Percentiles rank a stretch among this genome's conserved stretches.
Evolutionary conservation across 352 stramenopile genomes (phyloP).

Genomic region (Halophytophthora polymorphica): DNA sequence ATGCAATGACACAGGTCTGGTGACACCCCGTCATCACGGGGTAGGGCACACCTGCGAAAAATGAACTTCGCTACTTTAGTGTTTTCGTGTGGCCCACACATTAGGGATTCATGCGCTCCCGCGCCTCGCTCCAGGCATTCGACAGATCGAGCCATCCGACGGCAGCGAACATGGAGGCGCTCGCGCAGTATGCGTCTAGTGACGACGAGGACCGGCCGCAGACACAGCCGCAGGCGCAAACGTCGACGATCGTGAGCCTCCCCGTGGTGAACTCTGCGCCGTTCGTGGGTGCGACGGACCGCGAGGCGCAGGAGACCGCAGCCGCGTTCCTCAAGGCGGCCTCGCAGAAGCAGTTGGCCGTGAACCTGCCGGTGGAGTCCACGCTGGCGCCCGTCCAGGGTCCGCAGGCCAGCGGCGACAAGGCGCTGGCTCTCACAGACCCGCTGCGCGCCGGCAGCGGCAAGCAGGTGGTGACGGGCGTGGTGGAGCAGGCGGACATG

Average conservation of each 20-base stretch:
- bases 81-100: too few relatives aligned
- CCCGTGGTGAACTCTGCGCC: conserved; percentile 58
- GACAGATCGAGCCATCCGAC: neutral
- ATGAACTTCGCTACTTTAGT: too few relatives aligned
- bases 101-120: too few relatives aligned
- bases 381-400: conserved; percentile 57
- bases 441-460: conserved; percentile 43
- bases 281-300: conserved; percentile 27
- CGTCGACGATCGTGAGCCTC: conserved; percentile 15
- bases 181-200: conserved; percentile 47
- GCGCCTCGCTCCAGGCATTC: too few relatives aligned
- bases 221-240: conserved; percentile 5
- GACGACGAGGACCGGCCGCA: conserved; percentile 29
- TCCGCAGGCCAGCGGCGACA: conserved; percentile 17
- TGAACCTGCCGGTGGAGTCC: conserved; percentile 68
- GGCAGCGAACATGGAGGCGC: conserved; percentile 38
- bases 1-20: too few relatives aligned
- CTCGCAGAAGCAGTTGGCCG: conserved; percentile 37
- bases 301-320: conserved; percentile 26
- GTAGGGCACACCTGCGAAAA: too few relatives aligned
- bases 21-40: too few relatives aligned
- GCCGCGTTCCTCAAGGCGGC: conserved; percentile 36
- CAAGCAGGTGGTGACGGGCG: conserved; percentile 73
- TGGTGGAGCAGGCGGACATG: conserved; percentile 67
- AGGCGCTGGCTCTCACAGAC: conserved; percentile 13